Base-by-base conservation (phyloP, 805 yeast species). In the Clavispora asparagi region DNA sequence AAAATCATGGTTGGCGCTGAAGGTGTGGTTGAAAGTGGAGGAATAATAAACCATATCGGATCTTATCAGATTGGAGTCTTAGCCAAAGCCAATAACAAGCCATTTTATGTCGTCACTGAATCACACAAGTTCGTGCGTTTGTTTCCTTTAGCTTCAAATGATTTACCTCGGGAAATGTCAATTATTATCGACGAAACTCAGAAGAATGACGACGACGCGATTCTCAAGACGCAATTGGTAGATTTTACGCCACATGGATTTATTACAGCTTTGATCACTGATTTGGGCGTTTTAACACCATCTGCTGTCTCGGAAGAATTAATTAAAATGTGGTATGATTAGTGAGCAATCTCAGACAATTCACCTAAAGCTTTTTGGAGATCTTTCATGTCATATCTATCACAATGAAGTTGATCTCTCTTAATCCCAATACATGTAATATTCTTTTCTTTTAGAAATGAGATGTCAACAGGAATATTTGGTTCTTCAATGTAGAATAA, bases 11-110 rank as follows among this genome's bases (percentile, higher is more conserved):
- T 94, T 54, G 99, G 99, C 45, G 99, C 99, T 1, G 99, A 94
- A 67, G 99, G 99, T 55, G 99, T 94, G 4, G 96, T 96, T 3
- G 99, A 94, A 70, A 85, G 95, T 63, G 99, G 99, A 46, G 99
- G 99, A 30, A 89, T 95, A 41, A 92, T 94, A 55, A 94, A 94
- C 66, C 91, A 87, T 55, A 83, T 94, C 51, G 99, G 99, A 6
- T 84, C 96, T 1, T 94, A 88, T 65, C 97, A 94, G 60, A 85
- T 92, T 41, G 97, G 97, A 35, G 92, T 94, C 40, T 70, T 94
- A 48, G 96, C 98, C 3, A 85, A 87, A 56, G 82, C 85, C 48
- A 87, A 95, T 50, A 86, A 89, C 62, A 92, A 89, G 63, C 99
- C 98, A 6, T 79, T 94, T 40, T 94, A 91, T 57, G 98, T 90